phyloP scores from a whole-genome alignment of 352 stramenopile genomes.

The Phytophthora fragariaefolia region DNA sequence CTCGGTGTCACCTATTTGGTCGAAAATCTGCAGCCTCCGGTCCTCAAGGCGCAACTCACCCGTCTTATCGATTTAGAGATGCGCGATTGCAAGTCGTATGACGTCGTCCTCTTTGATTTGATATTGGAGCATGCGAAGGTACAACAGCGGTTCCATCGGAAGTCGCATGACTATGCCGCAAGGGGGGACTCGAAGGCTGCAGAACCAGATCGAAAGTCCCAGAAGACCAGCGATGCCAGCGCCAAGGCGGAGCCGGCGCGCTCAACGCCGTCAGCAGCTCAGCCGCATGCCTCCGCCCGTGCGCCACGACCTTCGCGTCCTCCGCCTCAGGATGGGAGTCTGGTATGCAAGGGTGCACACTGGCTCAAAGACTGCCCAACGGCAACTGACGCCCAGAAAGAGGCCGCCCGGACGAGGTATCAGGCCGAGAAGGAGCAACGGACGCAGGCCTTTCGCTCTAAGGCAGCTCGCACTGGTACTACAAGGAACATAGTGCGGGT shows the following conservation, averaged over 20 bases:
- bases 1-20: slow-evolving; percentile 1
- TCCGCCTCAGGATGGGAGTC: neutral
- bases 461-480: too few species aligned
- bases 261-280: neutral
- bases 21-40: slow-evolving; percentile 8
- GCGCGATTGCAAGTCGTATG: slow-evolving; percentile 2
- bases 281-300: too few species aligned
- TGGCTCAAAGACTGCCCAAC: neutral
- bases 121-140: slow-evolving; percentile 10
- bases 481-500: too few species aligned
- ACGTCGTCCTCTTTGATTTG: slow-evolving; percentile 8
- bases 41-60: slow-evolving; percentile 1
- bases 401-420: neutral
- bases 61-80: neutral
- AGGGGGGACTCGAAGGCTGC: neutral
- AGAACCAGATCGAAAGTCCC: neutral
- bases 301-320: neutral
- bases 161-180: neutral
- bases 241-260: too few species aligned
- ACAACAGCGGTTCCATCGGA: too few species aligned
- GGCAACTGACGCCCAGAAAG: neutral
- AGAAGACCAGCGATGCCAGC: too few species aligned
- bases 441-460: too few species aligned
- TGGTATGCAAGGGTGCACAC: neutral
- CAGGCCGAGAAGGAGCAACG: too few species aligned